These are phyloP conservation scores for Biscogniauxia sp. DNA, from an alignment of 2,329 filamentous ascomycete genomes.

Conservation along the genomic window DNA sequence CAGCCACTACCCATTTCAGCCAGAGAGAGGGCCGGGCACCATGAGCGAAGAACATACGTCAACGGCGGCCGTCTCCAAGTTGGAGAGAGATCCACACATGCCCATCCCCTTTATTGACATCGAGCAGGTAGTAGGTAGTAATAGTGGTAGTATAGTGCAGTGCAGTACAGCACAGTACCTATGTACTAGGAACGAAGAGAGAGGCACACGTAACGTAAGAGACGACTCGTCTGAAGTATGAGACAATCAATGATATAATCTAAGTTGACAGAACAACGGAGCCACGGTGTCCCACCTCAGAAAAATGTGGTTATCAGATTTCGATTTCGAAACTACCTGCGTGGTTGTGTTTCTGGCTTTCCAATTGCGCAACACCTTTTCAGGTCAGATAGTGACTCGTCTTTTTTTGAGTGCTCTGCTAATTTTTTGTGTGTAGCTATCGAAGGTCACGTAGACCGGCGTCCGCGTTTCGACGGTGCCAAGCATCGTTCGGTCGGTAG, in stretches of 20 bases:
- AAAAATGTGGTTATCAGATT: neutral
- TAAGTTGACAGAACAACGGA: neutral
- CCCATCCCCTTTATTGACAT: neutral
- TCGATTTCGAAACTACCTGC: conserved; percentile 33
- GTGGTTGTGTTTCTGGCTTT: conserved; percentile 29
- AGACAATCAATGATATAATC: neutral
- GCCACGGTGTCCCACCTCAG: neutral
- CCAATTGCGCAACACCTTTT: conserved; percentile 32
- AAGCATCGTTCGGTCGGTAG: conserved; percentile 23
- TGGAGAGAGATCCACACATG: neutral
- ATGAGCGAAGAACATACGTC: neutral
- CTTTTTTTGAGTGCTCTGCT: conserved; percentile 14
- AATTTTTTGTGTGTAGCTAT: conserved; percentile 17
- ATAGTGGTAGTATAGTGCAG: too few relatives aligned
- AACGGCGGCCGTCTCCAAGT: neutral
- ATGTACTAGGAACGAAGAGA: neutral
- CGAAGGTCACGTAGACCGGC: conserved; percentile 19
- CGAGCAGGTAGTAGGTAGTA: neutral
- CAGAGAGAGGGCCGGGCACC: too few relatives aligned
- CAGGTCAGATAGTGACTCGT: conserved; percentile 28
- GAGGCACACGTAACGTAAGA: neutral
- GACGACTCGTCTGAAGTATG: neutral
- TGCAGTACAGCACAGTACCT: too few relatives aligned
- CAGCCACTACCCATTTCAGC: neutral
- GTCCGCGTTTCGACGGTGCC: conserved; percentile 28